Percentiles rank a stretch among this genome's conserved stretches.
Conservation (phyloP, 768 basidiomycete species). For the Ramaria rubella region DNA sequence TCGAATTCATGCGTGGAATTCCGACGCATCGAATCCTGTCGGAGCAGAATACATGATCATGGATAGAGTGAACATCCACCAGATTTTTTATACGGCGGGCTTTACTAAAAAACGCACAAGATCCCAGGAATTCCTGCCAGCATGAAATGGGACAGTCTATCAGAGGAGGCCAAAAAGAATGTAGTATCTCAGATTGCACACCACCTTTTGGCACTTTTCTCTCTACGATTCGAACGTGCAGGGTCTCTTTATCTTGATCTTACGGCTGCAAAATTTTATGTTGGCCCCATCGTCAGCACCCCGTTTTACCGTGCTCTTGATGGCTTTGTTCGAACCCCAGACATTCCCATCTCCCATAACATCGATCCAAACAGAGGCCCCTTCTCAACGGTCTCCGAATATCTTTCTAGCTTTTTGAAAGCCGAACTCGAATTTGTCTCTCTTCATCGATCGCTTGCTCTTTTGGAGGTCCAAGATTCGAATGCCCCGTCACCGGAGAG, state of each 20-base stretch:
- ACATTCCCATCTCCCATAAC: background rate
- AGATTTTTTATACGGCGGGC: background rate
- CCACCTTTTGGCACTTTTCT: constrained; percentile 12
- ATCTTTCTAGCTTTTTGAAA: constrained; percentile 9
- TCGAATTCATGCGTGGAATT: constrained; percentile 14
- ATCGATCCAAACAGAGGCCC: constrained; percentile 13
- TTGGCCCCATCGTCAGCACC: constrained; percentile 17
- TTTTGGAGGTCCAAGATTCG: constrained; percentile 11
- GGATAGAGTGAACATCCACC: constrained; percentile 11
- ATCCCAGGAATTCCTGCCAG: constrained; percentile 14
- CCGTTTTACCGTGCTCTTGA: constrained; percentile 19
- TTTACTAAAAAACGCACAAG: constrained; percentile 5
- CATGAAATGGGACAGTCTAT: constrained; percentile 14
- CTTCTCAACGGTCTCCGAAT: constrained; percentile 11
- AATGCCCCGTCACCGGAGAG: background rate
- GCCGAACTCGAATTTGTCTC: constrained; percentile 13
- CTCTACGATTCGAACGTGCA: constrained; percentile 12
- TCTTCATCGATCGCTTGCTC: background rate
- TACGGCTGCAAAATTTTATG: constrained; percentile 2
- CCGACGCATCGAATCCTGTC: constrained; percentile 15
- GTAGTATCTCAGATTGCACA: constrained; percentile 15
- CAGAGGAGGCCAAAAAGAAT: constrained; percentile 9
- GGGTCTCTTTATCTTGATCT: constrained; percentile 17
- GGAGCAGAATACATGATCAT: constrained; percentile 20
- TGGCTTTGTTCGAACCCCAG: constrained; percentile 12